These are phyloP conservation scores for Brassica incana DNA, from an alignment of 345 rosid genomes.

Conservation along the genomic window DNA sequence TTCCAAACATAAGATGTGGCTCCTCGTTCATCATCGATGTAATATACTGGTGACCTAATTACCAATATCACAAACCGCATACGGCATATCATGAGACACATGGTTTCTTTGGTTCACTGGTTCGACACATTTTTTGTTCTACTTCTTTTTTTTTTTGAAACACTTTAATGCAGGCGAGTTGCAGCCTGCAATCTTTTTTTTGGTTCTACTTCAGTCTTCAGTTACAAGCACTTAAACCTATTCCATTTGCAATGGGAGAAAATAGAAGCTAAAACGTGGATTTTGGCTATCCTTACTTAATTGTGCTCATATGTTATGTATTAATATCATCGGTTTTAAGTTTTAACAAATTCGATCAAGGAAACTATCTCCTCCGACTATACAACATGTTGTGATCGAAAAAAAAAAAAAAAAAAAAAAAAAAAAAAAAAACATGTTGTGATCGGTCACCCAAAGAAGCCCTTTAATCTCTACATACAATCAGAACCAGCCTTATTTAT, in stretches of 20 bases:
- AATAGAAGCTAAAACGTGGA: neutral
- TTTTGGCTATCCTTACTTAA: neutral
- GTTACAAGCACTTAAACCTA: neutral
- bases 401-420: no score
- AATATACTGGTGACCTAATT: slow-evolving; percentile 30
- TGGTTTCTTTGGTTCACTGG: slow-evolving; percentile 5
- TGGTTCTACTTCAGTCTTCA: no score
- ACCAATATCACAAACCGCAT: neutral
- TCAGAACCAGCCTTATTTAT: neutral
- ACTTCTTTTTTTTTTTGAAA: no score
- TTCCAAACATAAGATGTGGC: slow-evolving; percentile 30
- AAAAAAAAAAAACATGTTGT: no score
- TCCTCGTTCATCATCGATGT: slow-evolving; percentile 17
- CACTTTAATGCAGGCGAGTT: no score
- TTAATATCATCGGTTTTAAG: no score
- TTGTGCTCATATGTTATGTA: no score
- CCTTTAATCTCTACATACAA: neutral
- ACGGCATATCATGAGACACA: slow-evolving; percentile 11
- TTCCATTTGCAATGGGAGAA: neutral
- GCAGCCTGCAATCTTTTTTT: no score
- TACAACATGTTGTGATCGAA: neutral
- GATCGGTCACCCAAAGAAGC: neutral
- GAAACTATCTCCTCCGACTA: neutral
- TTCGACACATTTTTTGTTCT: neutral
- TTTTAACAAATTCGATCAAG: neutral